Evolutionary conservation across 208 protist species (phyloP), one percentile per base, ranked within the genome.

Genomic region (Herpetomonas tarakana): DNA sequence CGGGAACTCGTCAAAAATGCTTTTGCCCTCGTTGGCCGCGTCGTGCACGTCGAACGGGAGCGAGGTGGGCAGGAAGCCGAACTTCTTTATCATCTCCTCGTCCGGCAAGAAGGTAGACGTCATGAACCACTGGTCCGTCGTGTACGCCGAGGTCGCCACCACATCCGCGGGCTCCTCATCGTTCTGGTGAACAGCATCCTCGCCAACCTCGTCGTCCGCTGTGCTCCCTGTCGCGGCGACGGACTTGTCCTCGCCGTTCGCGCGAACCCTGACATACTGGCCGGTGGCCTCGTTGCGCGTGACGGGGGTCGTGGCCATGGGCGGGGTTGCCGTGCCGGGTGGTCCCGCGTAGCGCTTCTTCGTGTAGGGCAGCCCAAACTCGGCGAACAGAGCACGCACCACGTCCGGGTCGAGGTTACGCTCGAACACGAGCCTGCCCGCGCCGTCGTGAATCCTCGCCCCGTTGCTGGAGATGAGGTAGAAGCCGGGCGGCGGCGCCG

Each of bases 401-500:
- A 74, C 30, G 9, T 46, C 31, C 7, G 69, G 71, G 16, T 74
- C 57, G 24, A 85, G 71, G 52, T 24, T 52, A 41, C 62, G 64
- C 60, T 81, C 74, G 22, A 70, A 78, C 52, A 85, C 72, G 27
- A 62, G 74, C 49, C 68, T 52, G 35, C 80, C 78, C 0, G 56
- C 56, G 55, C 83, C 78, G 35, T 89, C 64, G 62, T 83, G 84
- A 51, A 89, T 65, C 47, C 78, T 77, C 2, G 82, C 74, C 1
- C 82, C 82, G 54, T 89, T 89, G 14, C 0, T 30, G 22, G n/a
- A 28, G 44, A 30, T 51, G 55, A 45, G 58, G 21, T 11, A n/a
- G 6, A 57, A 64, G 29, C 56, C 39, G 16, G 21, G 28, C 16
- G 49, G 30, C 22, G 38, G 27, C 7, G 24, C 4, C 19, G 11